Evolutionary conservation across 1,284 basidiomycete genomes (phyloP).

Genomic region (Leccinum proliferum): DNA sequence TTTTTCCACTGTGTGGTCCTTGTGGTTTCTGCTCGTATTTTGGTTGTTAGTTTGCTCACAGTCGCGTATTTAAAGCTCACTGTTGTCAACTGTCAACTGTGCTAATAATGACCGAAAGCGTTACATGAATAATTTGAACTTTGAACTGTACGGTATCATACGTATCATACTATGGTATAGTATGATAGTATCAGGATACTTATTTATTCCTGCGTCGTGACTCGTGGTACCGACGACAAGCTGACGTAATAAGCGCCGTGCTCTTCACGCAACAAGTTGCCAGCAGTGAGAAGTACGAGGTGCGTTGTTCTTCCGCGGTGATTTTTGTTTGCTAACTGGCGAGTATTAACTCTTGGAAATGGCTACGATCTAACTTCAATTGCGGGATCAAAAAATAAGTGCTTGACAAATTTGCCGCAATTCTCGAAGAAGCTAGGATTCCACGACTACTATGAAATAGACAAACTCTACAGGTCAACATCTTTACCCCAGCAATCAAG

Average conservation of each 20-base stretch:
- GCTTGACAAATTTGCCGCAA: conserved; percentile 91
- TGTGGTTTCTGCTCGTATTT: conserved; percentile 28
- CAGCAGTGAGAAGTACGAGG: too few relatives aligned
- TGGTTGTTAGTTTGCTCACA: neutral
- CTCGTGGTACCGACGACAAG: too few relatives aligned
- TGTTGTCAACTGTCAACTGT: conserved; percentile 5
- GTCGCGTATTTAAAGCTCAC: conserved; percentile 7
- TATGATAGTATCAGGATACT: too few relatives aligned
- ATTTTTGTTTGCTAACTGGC: too few relatives aligned
- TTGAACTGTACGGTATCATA: neutral
- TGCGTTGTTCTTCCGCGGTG: too few relatives aligned
- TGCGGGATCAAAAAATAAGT: conserved; percentile 81
- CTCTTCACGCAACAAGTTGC: too few relatives aligned
- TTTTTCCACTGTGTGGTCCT: conserved; percentile 27
- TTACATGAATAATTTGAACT: conserved; percentile 20
- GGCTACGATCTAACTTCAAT: conserved; percentile 95
- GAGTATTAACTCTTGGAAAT: conserved; percentile 80
- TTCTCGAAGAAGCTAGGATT: conserved; percentile 74
- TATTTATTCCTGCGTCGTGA: too few relatives aligned
- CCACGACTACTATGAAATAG: conserved; percentile 70
- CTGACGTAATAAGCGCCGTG: too few relatives aligned
- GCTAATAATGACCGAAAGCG: conserved; percentile 36
- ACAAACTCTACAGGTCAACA: conserved; percentile 73
- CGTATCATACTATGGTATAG: too few relatives aligned
- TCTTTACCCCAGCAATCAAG: conserved; percentile 78